phyloP scores from a whole-genome alignment of 73 alveolate species.

The Symbiodinium natans region DNA sequence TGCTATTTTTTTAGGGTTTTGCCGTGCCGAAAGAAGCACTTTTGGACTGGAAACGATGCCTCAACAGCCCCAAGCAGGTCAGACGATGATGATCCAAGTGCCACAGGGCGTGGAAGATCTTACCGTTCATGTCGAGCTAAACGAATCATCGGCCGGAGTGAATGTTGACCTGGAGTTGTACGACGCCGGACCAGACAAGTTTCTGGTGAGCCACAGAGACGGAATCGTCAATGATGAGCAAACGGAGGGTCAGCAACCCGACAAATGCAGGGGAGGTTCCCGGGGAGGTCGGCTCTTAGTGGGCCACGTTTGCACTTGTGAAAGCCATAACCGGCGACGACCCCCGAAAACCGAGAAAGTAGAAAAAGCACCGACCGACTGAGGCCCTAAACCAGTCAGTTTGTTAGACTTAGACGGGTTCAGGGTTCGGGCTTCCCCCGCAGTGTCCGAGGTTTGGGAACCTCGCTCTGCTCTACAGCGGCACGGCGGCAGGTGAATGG shows the following conservation, averaged over 20 bases:
- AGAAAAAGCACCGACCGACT: no score
- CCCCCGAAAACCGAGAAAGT: no score
- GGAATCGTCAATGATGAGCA: slow-evolving; percentile 58
- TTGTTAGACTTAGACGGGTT: no score
- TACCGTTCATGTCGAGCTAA: neutral
- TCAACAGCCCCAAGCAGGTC: slow-evolving; percentile 7
- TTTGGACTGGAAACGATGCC: no score
- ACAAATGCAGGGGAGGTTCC: neutral
- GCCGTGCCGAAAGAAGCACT: no score
- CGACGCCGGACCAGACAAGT: slow-evolving; percentile 15
- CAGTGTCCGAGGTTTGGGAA: neutral
- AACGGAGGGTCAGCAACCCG: slow-evolving; percentile 55
- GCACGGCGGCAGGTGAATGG: slow-evolving; percentile 39
- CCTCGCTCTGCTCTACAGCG: slow-evolving; percentile 28
- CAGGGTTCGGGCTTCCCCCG: neutral
- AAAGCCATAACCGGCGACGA: no score
- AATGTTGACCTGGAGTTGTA: slow-evolving; percentile 32
- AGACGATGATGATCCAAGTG: neutral
- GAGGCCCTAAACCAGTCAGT: no score
- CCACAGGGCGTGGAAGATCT: neutral
- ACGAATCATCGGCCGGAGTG: neutral
- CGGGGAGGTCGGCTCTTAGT: no score
- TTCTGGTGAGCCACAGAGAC: slow-evolving; percentile 36
- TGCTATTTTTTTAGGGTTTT: no score
- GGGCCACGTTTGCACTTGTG: no score